Base-by-base conservation (phyloP, 192 early-diverging fungal species). In the Chytriomyces confervae region DNA sequence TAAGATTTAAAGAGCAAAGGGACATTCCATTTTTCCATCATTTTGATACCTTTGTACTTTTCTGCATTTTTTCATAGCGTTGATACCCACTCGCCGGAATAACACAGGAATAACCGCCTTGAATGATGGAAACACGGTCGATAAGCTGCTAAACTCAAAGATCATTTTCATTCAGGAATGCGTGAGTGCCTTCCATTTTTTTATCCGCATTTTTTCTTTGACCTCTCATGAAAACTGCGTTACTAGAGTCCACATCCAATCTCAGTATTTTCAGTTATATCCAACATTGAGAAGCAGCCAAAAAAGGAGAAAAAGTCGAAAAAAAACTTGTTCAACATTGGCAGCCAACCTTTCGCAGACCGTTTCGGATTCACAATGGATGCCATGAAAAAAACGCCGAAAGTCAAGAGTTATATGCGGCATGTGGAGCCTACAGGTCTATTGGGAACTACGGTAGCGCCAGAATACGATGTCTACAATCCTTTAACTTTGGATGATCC, bases 401-500 rank as follows among this genome's bases (percentile, higher is more conserved):
- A 85, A 69, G 79, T 85, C 46, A 66, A 71, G 46, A 73, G 48
- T 6, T 71, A 76, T 49, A 44, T 49, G 47, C 24, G 75, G 5
- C 60, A 46, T 6, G n/a, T 76, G 7, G 79, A 70, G 29, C 72
- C 79, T 8, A 50, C 79, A 13, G 51, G 44, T 6, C 43, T 61
- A 11, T 61, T 76, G 50, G 69, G 73, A 24, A 77, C 69, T 47
- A 69, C 77, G 44, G 36, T 68, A 6, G 36, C 36, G 36, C 66
- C 80, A 18, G 83, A 84, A n/a, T 66, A 80, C 66, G 50, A 60
- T 13, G 44, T 53, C 18, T 98, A 98, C 69, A 87, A 96, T 81
- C 95, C 96, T 8, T 91, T 88, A 62, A 91, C 88, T 62, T 81
- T 99, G 11, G 97, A 99, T 77, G 92, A 96, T 71, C 93, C 95